Conservation (phyloP, 164 flowering plant species). For the Tetracentron sinense region DNA sequence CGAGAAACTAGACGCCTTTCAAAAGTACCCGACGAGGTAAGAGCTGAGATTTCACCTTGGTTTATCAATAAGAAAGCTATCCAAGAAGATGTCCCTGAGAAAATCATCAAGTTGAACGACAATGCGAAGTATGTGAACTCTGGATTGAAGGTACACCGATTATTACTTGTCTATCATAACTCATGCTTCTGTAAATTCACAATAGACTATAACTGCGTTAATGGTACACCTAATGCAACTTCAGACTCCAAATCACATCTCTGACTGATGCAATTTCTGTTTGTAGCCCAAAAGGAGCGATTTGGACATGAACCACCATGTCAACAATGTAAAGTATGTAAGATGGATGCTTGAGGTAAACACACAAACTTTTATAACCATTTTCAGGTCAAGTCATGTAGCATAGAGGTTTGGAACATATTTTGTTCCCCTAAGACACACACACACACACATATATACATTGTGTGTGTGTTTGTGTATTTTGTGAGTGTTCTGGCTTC, state of each 20-base stretch:
- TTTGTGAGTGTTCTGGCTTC: neutral
- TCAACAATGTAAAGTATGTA: conserved; percentile 52
- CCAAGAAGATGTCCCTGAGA: conserved; percentile 35
- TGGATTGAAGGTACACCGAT: conserved; percentile 36
- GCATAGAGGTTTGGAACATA: neutral
- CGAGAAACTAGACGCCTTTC: conserved; percentile 50
- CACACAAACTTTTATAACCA: neutral
- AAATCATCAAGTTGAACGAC: conserved; percentile 37
- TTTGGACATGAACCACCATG: conserved; percentile 67
- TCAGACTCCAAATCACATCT: too few relatives aligned
- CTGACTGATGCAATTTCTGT: too few relatives aligned
- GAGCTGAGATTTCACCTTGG: too few relatives aligned
- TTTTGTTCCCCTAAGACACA: neutral
- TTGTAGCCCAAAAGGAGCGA: conserved; percentile 65
- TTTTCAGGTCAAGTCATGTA: neutral
- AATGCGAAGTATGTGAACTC: conserved; percentile 36
- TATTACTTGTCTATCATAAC: neutral
- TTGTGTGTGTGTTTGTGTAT: too few relatives aligned
- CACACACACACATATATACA: too few relatives aligned
- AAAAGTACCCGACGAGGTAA: conserved; percentile 55
- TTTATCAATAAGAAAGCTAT: conserved; percentile 43
- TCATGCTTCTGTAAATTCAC: too few relatives aligned
- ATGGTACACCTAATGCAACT: too few relatives aligned
- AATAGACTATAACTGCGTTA: too few relatives aligned
- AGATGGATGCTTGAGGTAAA: conserved; percentile 60